Percentiles rank a stretch among this genome's conserved stretches.
These are phyloP conservation scores for Viola odorata DNA, from an alignment of 345 rosid species.

Conservation along the genomic window DNA sequence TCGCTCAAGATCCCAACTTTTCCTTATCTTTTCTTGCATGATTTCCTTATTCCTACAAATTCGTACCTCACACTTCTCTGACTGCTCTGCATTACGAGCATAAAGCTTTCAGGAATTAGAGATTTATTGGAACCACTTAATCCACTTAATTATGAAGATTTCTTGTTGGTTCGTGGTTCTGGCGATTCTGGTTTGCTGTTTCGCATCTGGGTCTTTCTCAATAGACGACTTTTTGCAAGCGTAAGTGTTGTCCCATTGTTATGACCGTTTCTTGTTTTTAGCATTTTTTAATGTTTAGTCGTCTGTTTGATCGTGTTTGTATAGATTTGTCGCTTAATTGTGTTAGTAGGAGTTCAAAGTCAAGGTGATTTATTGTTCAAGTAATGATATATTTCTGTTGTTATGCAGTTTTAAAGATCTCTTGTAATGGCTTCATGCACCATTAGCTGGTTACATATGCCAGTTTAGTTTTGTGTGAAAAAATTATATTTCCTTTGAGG, in stretches of 20 bases:
- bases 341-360: neutral
- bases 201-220: conserved; percentile 47
- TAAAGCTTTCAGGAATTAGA: conserved; percentile 8
- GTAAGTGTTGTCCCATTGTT: conserved; percentile 41
- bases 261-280: neutral
- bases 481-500: neutral
- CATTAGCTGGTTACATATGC: neutral
- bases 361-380: neutral
- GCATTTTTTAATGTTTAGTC: neutral
- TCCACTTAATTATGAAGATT: conserved; percentile 45
- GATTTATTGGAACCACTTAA: conserved; percentile 20
- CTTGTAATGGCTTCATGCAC: neutral
- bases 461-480: neutral
- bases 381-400: neutral
- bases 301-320: no score
- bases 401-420: conserved; percentile 3
- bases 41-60: conserved; percentile 11
- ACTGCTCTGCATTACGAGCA: conserved; percentile 27
- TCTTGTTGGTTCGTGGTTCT: conserved; percentile 29
- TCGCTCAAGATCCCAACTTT: conserved; percentile 37
- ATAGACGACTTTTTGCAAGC: conserved; percentile 63
- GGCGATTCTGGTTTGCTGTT: conserved; percentile 34
- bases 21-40: conserved; percentile 17
- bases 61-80: conserved; percentile 4
- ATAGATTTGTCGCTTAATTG: conserved; percentile 1